phyloP scores from a whole-genome alignment of 345 rosid species.

The Aegle marmelos region DNA sequence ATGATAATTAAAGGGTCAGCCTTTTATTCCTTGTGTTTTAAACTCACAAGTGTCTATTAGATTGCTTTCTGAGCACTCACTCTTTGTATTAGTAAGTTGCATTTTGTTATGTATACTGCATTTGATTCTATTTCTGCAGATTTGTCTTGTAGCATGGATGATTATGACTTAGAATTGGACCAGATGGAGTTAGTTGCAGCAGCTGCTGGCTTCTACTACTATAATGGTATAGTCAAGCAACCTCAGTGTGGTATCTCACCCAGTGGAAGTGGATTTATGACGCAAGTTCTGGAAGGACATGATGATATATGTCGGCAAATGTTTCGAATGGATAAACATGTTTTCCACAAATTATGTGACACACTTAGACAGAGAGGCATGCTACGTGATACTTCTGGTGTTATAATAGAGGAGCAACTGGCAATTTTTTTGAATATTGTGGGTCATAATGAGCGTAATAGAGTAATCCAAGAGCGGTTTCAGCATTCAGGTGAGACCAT shows the following conservation, averaged over 20 bases:
- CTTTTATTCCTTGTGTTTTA: background rate
- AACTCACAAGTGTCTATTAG: background rate
- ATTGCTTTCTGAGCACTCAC: background rate
- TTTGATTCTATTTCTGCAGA: conserved; percentile 48
- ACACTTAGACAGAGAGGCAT: conserved; percentile 53
- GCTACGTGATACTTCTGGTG: conserved; percentile 65
- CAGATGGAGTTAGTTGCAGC: conserved; percentile 87
- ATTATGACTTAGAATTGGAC: conserved; percentile 65
- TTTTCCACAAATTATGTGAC: conserved; percentile 56
- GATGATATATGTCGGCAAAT: conserved; percentile 56
- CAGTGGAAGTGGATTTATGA: conserved; percentile 45
- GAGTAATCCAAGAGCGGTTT: conserved; percentile 74
- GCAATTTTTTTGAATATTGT: conserved; percentile 73
- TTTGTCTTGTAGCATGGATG: conserved; percentile 42
- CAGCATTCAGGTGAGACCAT: conserved; percentile 84
- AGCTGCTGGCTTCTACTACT: conserved; percentile 66
- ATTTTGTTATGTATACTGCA: conserved; percentile 12
- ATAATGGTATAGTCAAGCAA: conserved; percentile 41
- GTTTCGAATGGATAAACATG: conserved; percentile 78
- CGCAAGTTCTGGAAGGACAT: conserved; percentile 48
- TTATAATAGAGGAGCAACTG: conserved; percentile 72
- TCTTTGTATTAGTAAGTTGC: background rate
- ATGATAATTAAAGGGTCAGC: conserved; percentile 10
- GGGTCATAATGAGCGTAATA: conserved; percentile 79
- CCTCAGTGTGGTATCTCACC: conserved; percentile 33